Evolutionary conservation across 768 basidiomycete genomes (phyloP), one percentile per base, ranked within the genome.

Genomic region (Leucocoprinus birnbaumii): DNA sequence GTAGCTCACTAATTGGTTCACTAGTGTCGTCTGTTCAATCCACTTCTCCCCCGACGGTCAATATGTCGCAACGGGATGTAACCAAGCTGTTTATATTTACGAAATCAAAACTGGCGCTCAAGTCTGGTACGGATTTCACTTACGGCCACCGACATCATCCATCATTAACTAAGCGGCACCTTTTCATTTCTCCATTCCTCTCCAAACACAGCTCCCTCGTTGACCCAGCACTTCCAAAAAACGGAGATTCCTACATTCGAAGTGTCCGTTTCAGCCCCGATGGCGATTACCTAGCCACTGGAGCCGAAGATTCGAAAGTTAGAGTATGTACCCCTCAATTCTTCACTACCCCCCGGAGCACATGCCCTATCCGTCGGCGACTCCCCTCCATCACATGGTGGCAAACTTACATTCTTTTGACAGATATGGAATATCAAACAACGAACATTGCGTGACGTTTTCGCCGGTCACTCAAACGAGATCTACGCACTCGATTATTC

Each of bases 401-500:
- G 48, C 40, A 16, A 44, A 13, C 31, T 34, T 89, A 89, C 96
- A 59, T 96, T 94, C 94, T 35, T n/a, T 35, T 41, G 27, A 40
- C 63, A 94, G 89, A 91, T 97, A 62, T 97, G 94, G 94, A 92
- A 95, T 63, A 91, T 97, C 61, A 78, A 79, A 44, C 86, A 84
- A 63, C 86, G 87, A 62, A 81, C 82, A 34, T 91, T 95, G 65
- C 82, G 86, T 53, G 86, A 82, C 59, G 74, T 90, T 9, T 92
- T 95, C 62, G 85, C 89, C 59, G 94, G 94, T 3, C 94, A 97
- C 71, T 84, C 85, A 63, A 89, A 93, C 65, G 94, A 96, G 65
- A 94, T 97, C 64, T 96, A 96, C 71, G 92, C 93, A 1, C 85
- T 97, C 59, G 92, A 91, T 68, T 96, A 94, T 71, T 91, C 91